These are phyloP conservation scores for Debaryomyces nepalensis DNA, from an alignment of 1,139 yeast species.

Conservation along the genomic window DNA sequence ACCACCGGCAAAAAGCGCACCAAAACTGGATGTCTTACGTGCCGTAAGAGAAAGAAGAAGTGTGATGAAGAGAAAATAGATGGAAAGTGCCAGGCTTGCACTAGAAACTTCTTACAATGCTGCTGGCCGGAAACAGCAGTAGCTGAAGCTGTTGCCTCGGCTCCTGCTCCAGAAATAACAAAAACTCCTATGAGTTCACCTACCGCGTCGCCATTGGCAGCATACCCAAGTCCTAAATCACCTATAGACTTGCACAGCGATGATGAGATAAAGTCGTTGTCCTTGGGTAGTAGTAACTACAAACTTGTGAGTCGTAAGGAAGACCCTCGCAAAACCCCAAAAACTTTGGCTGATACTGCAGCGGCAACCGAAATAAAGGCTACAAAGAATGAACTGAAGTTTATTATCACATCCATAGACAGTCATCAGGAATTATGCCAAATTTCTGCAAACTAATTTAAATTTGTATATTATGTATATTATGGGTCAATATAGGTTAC, in stretches of 20 bases:
- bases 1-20: constrained; percentile 32
- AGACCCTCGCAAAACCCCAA: neutral
- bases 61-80: constrained; percentile 49
- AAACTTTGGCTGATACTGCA: neutral
- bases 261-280: constrained; percentile 11
- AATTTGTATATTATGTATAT: constrained; percentile 9
- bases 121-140: constrained; percentile 41
- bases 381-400: constrained; percentile 21
- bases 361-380: neutral
- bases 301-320: constrained; percentile 1
- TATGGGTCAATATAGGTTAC: constrained; percentile 10
- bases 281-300: constrained; percentile 2
- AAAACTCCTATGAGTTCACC: constrained; percentile 10
- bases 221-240: constrained; percentile 25
- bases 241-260: constrained; percentile 5
- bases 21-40: constrained; percentile 50
- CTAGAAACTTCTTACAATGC: constrained; percentile 52
- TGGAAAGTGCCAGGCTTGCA: constrained; percentile 54
- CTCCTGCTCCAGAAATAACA: neutral
- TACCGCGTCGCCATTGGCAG: constrained; percentile 12
- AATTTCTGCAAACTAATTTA: constrained; percentile 16
- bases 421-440: constrained; percentile 33
- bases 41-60: constrained; percentile 53
- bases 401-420: constrained; percentile 34
- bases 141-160: constrained; percentile 14